These are phyloP conservation scores for Helminthosporium solani DNA, from an alignment of 2,329 filamentous ascomycete species.

Conservation along the genomic window DNA sequence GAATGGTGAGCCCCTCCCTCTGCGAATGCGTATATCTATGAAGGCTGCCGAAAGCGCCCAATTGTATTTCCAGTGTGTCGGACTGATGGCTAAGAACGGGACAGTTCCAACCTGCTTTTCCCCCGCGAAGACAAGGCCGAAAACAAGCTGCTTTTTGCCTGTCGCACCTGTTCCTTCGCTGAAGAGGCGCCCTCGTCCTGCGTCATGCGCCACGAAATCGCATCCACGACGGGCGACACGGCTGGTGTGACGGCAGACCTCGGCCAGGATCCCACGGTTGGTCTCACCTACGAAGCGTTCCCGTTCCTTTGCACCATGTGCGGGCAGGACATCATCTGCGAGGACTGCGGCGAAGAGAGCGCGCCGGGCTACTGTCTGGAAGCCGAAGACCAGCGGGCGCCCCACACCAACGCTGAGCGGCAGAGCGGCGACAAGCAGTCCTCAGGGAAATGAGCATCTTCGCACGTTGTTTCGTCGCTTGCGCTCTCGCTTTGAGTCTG, in stretches of 20 bases:
- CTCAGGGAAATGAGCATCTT: conserved; percentile 32
- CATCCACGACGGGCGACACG: conserved; percentile 88
- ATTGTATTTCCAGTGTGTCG: too few relatives aligned
- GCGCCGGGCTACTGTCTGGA: conserved; percentile 49
- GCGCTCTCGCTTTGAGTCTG: conserved; percentile 39
- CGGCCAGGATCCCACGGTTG: conserved; percentile 96
- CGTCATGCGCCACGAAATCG: conserved; percentile 93
- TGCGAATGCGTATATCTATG: background rate
- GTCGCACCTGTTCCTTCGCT: conserved; percentile 90
- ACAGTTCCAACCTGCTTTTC: conserved; percentile 92
- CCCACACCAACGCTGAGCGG: conserved; percentile 20
- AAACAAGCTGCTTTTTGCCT: conserved; percentile 88
- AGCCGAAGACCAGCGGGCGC: conserved; percentile 40
- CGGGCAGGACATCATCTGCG: conserved; percentile 58
- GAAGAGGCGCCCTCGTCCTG: conserved; percentile 85
- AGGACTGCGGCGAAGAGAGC: conserved; percentile 51
- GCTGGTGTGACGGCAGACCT: conserved; percentile 98
- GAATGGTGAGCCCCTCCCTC: conserved; percentile 66
- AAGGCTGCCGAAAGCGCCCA: too few relatives aligned
- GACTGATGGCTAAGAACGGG: conserved; percentile 9
- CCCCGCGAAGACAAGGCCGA: conserved; percentile 88
- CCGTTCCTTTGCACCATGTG: conserved; percentile 59
- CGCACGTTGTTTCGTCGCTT: conserved; percentile 33
- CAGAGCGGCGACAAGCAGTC: conserved; percentile 33
- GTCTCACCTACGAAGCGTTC: conserved; percentile 51